Percentiles rank a stretch among this genome's conserved stretches.
Evolutionary conservation across 1,284 basidiomycete genomes (phyloP).

Genomic region (Cutaneotrichosporon sp.): DNA sequence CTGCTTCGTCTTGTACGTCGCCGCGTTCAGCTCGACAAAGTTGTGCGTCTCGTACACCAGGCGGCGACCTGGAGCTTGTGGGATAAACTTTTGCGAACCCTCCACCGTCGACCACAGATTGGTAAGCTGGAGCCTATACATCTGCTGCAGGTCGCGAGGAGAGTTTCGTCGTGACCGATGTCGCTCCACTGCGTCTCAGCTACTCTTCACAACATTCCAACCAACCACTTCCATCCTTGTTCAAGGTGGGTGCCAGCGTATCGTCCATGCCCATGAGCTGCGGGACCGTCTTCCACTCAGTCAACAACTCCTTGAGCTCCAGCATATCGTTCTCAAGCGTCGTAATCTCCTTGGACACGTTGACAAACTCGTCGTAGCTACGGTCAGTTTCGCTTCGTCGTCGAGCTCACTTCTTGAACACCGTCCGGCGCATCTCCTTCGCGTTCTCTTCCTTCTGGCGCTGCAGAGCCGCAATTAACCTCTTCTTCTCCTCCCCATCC

Average conservation of each 20-base stretch:
- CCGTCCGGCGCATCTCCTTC: slow-evolving; percentile 55
- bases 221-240: slow-evolving; percentile 42
- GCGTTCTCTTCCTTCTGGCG: slow-evolving; percentile 37
- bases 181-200: slow-evolving; percentile 51
- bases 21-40: slow-evolving; percentile 80
- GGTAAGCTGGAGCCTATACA: slow-evolving; percentile 92
- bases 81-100: slow-evolving; percentile 93
- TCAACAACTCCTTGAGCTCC: slow-evolving; percentile 87
- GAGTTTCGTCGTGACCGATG: slow-evolving; percentile 75
- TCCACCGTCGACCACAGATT: slow-evolving; percentile 85
- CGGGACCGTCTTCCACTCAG: slow-evolving; percentile 92
- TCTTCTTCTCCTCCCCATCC: slow-evolving; percentile 45
- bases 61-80: slow-evolving; percentile 82
- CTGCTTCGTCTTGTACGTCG: slow-evolving; percentile 89
- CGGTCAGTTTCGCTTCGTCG: neutral
- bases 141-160: slow-evolving; percentile 81
- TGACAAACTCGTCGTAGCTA: slow-evolving; percentile 93
- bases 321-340: slow-evolving; percentile 97
- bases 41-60: slow-evolving; percentile 81
- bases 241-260: slow-evolving; percentile 39
- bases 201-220: neutral
- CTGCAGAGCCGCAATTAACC: slow-evolving; percentile 44
- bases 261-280: slow-evolving; percentile 86
- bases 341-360: slow-evolving; percentile 94
- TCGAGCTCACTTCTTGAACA: slow-evolving; percentile 76